Base-by-base conservation (phyloP, 805 yeast species). In the Scheffersomyces ergatensis region DNA sequence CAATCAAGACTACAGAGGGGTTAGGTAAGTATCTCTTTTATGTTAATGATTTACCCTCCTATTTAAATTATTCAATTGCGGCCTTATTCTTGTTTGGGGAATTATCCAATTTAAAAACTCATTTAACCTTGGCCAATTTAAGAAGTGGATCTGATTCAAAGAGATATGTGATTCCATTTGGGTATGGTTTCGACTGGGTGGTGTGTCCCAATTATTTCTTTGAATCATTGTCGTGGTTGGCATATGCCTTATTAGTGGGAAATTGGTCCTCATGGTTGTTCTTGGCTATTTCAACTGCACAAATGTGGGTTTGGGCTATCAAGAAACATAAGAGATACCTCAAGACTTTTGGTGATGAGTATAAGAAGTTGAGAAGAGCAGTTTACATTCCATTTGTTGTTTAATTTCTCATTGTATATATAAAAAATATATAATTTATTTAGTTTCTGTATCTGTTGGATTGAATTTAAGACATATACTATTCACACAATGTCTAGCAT, bases 171-270 rank as follows among this genome's bases (percentile, higher is more conserved):
- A 83, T 85, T 51, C 95, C 98, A 17, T 72, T 74, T 46, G 97
- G 96, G 15, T 95, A 87, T 52, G 85, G 92, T 8, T 93, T 93
- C 58, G 74, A 78, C 45, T 63, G 72, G 43, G 86, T 90, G 26
- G 82, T 93, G n/a, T 85, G 89, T 62, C 99, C 99, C 50, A 93
- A 93, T 69, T 93, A 93, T 63, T 84, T 89, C 51, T 92, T 89
- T 61, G 99, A 93, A 72, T 67, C 78, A 33, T 64, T 84, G 50
- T 72, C 82, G 1, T 93, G 97, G 96, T 57, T 83, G 1, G 63
- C 75, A 20, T 80, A 83, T 54, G 78, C 92, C 16, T 44, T 89
- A 20, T 70, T 89, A 57, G 82, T 80, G 51, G 83, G 89, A 47
- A 89, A 89, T 67, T 73, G 92, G 77, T 75, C 89, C 26, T 77